Percentiles rank a stretch among this genome's conserved stretches.
Conservation (phyloP, 2,329 filamentous ascomycete genomes). For the Dendrostoma leiphaemia region DNA sequence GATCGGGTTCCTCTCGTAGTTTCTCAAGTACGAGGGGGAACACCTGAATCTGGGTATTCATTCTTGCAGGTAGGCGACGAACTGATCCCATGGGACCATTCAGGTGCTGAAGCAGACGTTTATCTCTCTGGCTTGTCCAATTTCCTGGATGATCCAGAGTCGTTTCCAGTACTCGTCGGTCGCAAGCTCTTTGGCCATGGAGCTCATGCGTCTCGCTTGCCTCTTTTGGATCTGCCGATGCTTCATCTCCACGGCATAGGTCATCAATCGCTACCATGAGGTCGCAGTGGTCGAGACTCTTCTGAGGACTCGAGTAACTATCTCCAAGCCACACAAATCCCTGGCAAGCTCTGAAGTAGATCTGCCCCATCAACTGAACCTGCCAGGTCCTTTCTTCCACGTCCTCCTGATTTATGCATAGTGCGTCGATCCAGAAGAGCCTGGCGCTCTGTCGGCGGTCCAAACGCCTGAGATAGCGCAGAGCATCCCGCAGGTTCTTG, state of each 20-base stretch:
- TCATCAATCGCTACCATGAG: no score
- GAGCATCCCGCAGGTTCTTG: slow-evolving; percentile 19
- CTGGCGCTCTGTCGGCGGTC: background rate
- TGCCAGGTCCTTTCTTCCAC: slow-evolving; percentile 22
- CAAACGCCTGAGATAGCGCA: slow-evolving; percentile 18
- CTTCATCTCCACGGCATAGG: background rate
- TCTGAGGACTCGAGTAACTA: background rate
- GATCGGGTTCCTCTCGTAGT: slow-evolving; percentile 15
- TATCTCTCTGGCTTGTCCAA: slow-evolving; percentile 23
- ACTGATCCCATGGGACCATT: slow-evolving; percentile 18
- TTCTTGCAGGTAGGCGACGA: slow-evolving; percentile 21
- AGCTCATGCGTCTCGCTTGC: background rate
- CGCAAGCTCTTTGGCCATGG: background rate
- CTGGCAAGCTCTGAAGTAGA: slow-evolving; percentile 22
- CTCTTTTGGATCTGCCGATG: background rate
- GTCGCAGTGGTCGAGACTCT: background rate
- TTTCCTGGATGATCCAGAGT: slow-evolving; percentile 28
- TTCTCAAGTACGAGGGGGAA: slow-evolving; percentile 22
- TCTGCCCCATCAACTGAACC: slow-evolving; percentile 23
- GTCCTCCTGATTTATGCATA: slow-evolving; percentile 25
- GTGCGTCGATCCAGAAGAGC: slow-evolving; percentile 24
- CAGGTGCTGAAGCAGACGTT: slow-evolving; percentile 24
- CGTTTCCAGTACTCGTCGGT: slow-evolving; percentile 6
- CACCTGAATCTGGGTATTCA: no score
- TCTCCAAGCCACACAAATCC: slow-evolving; percentile 24